Base-by-base conservation (phyloP, 306 rosid species). In the Medicago arabica region DNA sequence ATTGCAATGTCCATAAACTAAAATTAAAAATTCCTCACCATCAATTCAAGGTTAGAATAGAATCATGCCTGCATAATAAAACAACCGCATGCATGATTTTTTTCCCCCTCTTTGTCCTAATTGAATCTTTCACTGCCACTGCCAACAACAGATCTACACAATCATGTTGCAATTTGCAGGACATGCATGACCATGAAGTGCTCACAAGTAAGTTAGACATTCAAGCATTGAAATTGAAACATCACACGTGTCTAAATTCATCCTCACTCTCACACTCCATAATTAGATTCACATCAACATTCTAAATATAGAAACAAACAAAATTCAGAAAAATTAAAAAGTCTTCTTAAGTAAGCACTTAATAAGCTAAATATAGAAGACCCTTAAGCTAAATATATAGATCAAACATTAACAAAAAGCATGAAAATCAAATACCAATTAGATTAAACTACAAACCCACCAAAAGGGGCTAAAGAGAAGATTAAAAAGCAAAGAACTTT, bases 301-400 rank as follows among this genome's bases (percentile, higher is more conserved):
- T 75, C 64, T 18, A 69, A 78, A 50, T 2, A 80, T 21, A 63
- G 81, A 83, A 69, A 65, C 1, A 15, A 10, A 39, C 40, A 51
- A 38, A 69, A 50, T 47, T 77, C 39, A 70, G 14, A 13, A 75
- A 60, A 66, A 62, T 13, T 55, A 72, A 84, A 62, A 43, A 53
- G 55, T 38, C 57, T 49, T 53, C 36, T 58, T 44, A 19, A 67
- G 63, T 17, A 73, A 25, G 12, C 67, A 53, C 40, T 64, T 10
- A 71, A 41, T 17, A 67, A 71, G 77, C 74, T 66, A 72, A 81
- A 78, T 8, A 39, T 81, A 19, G 76, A 78, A 58, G 34, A 13
- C 83, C 73, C 60, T 62, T 54, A n/a, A n/a, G n/a, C n/a, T n/a
- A n/a, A n/a, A n/a, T 38, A 75, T 60, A 71, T 59, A 68, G 23